Conservation (phyloP, 352 stramenopile genomes). For the Phytophthora lateralis region DNA sequence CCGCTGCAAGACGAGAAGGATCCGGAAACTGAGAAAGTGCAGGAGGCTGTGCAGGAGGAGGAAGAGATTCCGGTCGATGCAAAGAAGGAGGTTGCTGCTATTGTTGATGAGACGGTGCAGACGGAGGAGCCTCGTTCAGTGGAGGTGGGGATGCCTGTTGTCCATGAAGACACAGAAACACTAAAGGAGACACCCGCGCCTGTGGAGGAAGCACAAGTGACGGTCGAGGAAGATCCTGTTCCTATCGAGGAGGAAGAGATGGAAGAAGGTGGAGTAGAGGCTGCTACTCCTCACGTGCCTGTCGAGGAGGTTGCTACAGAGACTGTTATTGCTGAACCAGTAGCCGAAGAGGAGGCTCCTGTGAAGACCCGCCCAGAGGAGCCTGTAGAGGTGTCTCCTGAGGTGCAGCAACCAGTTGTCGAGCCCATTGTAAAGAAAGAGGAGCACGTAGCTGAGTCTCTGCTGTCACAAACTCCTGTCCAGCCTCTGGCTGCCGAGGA, state of each 20-base stretch:
- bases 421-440: constrained; percentile 17
- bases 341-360: background rate
- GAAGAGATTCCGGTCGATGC: constrained; percentile 4
- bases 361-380: constrained; percentile 1
- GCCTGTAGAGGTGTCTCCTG: background rate
- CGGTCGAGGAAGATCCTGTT: constrained; percentile 12
- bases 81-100: constrained; percentile 14
- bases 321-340: constrained; percentile 4
- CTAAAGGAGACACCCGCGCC: constrained; percentile 10
- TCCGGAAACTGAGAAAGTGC: background rate
- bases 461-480: background rate
- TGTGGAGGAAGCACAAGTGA: constrained; percentile 11
- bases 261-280: constrained; percentile 5
- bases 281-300: constrained; percentile 2
- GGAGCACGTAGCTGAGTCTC: constrained; percentile 4
- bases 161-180: constrained; percentile 22
- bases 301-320: background rate
- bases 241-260: background rate
- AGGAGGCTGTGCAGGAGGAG: constrained; percentile 1
- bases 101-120: constrained; percentile 8
- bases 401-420: constrained; percentile 4
- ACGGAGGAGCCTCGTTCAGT: constrained; percentile 12
- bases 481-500: constrained; percentile 3
- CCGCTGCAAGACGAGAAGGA: constrained; percentile 5
- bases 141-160: constrained; percentile 3